phyloP scores from a whole-genome alignment of 768 basidiomycete species.

The Pleurotus cornucopiae region DNA sequence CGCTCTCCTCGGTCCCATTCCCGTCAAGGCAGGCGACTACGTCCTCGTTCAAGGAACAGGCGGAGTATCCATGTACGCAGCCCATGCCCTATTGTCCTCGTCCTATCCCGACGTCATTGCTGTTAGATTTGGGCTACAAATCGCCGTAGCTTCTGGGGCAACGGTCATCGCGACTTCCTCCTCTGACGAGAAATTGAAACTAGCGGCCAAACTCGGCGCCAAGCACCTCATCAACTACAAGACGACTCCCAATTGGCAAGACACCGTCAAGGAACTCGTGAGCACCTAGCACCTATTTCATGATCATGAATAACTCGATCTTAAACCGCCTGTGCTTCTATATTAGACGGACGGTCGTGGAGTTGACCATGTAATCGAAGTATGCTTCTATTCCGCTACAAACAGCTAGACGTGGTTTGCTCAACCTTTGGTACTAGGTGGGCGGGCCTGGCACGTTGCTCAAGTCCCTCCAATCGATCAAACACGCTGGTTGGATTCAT shows the following conservation, averaged over 20 bases:
- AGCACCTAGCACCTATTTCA: constrained; percentile 9
- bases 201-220: constrained; percentile 50
- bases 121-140: constrained; percentile 49
- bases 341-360: constrained; percentile 32
- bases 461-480: constrained; percentile 35
- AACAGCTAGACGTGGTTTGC: constrained; percentile 15
- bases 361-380: constrained; percentile 37
- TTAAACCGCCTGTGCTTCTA: neutral
- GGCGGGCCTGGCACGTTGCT: constrained; percentile 49
- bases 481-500: constrained; percentile 40
- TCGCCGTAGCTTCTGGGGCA: constrained; percentile 61
- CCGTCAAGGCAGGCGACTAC: constrained; percentile 55
- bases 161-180: constrained; percentile 65
- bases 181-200: constrained; percentile 56
- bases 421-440: constrained; percentile 36
- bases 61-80: constrained; percentile 45
- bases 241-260: constrained; percentile 52
- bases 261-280: constrained; percentile 42
- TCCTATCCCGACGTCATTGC: too few relatives aligned
- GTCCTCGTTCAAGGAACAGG: constrained; percentile 58
- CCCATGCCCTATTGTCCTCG: too few relatives aligned
- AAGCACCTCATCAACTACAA: constrained; percentile 61
- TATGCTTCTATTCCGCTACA: constrained; percentile 2
- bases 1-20: constrained; percentile 42
- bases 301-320: neutral